These are phyloP conservation scores for Cephalotrichum gorgonifer DNA, from an alignment of 2,329 filamentous ascomycete species.

Conservation along the genomic window DNA sequence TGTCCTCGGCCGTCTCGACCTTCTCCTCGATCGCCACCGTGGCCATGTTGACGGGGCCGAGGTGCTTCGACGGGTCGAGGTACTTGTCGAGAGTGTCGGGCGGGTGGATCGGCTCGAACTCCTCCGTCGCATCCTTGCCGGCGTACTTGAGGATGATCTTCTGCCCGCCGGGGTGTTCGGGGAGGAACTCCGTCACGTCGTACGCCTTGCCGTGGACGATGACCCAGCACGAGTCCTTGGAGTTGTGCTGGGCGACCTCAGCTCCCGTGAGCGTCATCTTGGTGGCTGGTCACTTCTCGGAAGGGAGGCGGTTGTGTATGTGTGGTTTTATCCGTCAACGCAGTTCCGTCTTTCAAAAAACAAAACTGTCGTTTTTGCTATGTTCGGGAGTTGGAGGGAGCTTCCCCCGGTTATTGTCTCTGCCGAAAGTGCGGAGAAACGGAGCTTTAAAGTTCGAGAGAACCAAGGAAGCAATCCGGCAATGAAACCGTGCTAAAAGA, in stretches of 20 bases:
- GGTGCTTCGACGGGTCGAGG: constrained; percentile 73
- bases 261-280: constrained; percentile 37
- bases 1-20: constrained; percentile 41
- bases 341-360: too few species aligned
- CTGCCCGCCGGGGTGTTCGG: constrained; percentile 77
- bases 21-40: constrained; percentile 63
- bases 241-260: constrained; percentile 62
- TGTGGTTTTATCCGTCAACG: too few species aligned
- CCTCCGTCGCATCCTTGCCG: constrained; percentile 86
- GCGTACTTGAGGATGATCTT: constrained; percentile 97
- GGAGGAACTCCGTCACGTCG: constrained; percentile 80
- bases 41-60: constrained; percentile 81
- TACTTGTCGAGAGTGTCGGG: constrained; percentile 82
- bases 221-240: constrained; percentile 79
- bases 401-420: too few species aligned
- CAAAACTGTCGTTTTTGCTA: too few species aligned
- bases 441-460: too few species aligned
- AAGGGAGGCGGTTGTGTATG: too few species aligned
- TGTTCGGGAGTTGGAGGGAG: too few species aligned
- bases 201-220: constrained; percentile 80
- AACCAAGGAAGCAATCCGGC: too few species aligned
- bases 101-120: constrained; percentile 81
- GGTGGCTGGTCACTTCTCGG: neutral
- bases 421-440: too few species aligned
- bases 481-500: too few species aligned